A percentile compares a stretch with the other conserved stretches of the same genome.
Conservation (phyloP, 306 rosid species). For the Styphnolobium japonicum region DNA sequence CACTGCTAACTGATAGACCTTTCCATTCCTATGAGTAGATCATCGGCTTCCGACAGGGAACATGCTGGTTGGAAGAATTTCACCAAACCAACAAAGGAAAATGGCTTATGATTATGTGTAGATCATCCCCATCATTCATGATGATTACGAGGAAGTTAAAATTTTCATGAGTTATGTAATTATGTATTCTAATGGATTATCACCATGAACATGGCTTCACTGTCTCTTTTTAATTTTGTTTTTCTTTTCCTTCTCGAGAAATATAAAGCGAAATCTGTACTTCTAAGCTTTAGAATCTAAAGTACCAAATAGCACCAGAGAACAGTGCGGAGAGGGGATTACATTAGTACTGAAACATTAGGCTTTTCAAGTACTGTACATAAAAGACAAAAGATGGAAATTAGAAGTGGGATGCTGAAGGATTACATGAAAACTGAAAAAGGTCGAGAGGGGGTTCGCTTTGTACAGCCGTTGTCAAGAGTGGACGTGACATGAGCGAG, state of each 20-base stretch:
- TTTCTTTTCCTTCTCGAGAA: background rate
- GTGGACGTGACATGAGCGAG: slow-evolving; percentile 57
- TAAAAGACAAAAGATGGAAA: slow-evolving; percentile 1
- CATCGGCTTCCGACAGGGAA: background rate
- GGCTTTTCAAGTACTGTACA: slow-evolving; percentile 39
- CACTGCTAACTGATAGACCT: background rate
- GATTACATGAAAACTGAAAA: slow-evolving; percentile 28
- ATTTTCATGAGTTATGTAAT: background rate
- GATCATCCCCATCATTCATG: background rate
- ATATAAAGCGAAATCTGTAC: slow-evolving; percentile 6
- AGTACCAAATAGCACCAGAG: slow-evolving; percentile 30
- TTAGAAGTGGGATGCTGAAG: slow-evolving; percentile 33
- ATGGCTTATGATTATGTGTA: background rate
- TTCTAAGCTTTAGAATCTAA: slow-evolving; percentile 7
- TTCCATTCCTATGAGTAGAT: background rate
- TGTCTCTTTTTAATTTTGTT: background rate
- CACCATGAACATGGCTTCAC: background rate
- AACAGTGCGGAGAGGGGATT: slow-evolving; percentile 29
- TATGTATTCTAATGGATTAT: background rate
- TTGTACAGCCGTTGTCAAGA: slow-evolving; percentile 47
- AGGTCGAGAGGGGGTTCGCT: slow-evolving; percentile 23
- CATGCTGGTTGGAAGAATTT: background rate
- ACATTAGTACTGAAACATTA: background rate
- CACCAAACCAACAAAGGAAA: background rate
- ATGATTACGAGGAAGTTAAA: background rate